Percentiles rank a stretch among this genome's conserved stretches.
Conservation (phyloP, 2,329 filamentous ascomycete species). For the Trichoderma sp. region DNA sequence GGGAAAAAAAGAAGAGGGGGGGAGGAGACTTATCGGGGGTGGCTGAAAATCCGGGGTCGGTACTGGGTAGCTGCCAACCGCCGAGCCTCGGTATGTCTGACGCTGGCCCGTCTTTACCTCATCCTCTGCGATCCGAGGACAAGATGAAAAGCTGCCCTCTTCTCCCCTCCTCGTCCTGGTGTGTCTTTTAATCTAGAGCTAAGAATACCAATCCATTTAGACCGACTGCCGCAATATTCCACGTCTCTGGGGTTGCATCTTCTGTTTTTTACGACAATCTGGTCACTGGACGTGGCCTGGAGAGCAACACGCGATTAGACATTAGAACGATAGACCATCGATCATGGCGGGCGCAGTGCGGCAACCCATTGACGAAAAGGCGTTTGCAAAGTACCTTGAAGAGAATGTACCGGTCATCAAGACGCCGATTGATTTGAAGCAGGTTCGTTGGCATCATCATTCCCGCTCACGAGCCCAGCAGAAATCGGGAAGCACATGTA, state of each 20-base stretch:
- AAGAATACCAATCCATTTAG: neutral
- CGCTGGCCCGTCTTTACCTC: neutral
- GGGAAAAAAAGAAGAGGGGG: neutral
- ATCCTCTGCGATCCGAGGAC: neutral
- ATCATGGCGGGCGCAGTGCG: slow-evolving; percentile 81
- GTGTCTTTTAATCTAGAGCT: neutral
- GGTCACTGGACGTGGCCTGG: neutral
- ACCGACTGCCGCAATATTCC: neutral
- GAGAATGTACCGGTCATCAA: slow-evolving; percentile 79
- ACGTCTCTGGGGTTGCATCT: neutral
- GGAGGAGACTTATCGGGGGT: neutral
- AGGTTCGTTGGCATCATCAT: slow-evolving; percentile 45
- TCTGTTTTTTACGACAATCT: neutral
- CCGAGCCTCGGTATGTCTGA: slow-evolving; percentile 19
- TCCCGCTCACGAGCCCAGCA: neutral
- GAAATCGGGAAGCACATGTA: neutral
- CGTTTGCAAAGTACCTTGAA: slow-evolving; percentile 75
- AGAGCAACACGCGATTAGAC: neutral
- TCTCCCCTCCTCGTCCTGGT: neutral
- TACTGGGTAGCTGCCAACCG: neutral
- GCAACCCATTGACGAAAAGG: slow-evolving; percentile 81
- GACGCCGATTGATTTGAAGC: slow-evolving; percentile 81
- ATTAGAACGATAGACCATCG: neutral
- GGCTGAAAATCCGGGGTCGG: slow-evolving; percentile 14
- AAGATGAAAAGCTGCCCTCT: neutral